Evolutionary conservation across 768 basidiomycete genomes (phyloP), one percentile per base, ranked within the genome.

Genomic region (Serendipita sp.): DNA sequence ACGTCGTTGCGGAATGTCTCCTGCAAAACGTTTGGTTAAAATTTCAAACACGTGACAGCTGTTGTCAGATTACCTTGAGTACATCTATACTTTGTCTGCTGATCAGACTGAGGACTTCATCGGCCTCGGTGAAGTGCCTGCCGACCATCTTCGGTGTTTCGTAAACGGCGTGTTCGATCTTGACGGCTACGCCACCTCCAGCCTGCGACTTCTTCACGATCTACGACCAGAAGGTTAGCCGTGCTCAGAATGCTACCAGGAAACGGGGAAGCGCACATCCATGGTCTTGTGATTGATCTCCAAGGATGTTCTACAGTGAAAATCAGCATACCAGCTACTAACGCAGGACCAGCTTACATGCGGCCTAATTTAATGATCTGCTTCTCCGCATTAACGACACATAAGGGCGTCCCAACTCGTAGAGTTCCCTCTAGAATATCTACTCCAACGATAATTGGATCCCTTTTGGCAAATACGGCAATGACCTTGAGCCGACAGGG

Each of bases 81-180:
- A 94, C 89, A 73, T 98, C 96, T 67, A 99, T 97, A 69, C 90
- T 93, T 73, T 86, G 85, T 53, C 95, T 83, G 37, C 90, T 88
- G 71, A 99, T 87, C 66, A 88, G 87, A 63, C 91, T 93, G 62
- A 93, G 79, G 44, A 97, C 73, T 69, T 97, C 96, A 72, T 98
- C 94, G 75, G 95, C 90, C 52, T 97, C 94, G 69, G 89, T 87
- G 71, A 93, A 97, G 75, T 97, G 95, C 68, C 94, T 84, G 3
- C 94, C 93, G 71, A 88, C 97, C 84, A 92, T 87, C 75, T 93
- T 95, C 33, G 92, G 85, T 29, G 88, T 87, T 75, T 97, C 88
- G 74, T 98, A 93, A 10, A 94, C 87, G 2, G 93, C 94, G 73
- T 95, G 89, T 73, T 98, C 96, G 66, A 98, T 97, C 80, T 98